Evolutionary conservation across 208 protist species (phyloP).

Genomic region (Porcisia deanei): DNA sequence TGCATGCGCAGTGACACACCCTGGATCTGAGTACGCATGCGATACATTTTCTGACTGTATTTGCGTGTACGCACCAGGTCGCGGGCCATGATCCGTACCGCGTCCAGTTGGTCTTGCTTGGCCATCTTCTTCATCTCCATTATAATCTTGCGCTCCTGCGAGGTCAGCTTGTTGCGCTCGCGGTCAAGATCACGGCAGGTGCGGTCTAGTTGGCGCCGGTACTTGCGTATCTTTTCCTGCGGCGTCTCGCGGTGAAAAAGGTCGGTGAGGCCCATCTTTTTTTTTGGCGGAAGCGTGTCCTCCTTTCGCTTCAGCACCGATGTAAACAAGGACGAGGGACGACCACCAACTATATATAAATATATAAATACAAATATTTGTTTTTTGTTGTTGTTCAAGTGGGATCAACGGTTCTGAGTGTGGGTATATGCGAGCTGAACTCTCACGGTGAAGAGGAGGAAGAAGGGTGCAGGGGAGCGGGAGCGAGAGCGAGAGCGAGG

Average conservation of each 20-base stretch:
- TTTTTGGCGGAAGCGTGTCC: neutral
- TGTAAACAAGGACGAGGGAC: neutral
- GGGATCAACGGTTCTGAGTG: too few relatives aligned
- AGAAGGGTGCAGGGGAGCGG: too few relatives aligned
- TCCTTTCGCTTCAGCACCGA: neutral
- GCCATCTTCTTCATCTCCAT: slow-evolving; percentile 97
- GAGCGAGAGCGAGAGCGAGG: too few relatives aligned
- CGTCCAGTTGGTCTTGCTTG: slow-evolving; percentile 96
- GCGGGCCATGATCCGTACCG: slow-evolving; percentile 97
- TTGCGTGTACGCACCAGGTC: slow-evolving; percentile 97
- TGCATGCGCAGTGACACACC: slow-evolving; percentile 95
- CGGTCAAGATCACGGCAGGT: slow-evolving; percentile 96
- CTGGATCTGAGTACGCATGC: slow-evolving; percentile 97
- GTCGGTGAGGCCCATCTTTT: slow-evolving; percentile 49
- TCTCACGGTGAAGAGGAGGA: too few relatives aligned
- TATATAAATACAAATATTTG: too few relatives aligned
- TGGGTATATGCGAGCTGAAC: too few relatives aligned
- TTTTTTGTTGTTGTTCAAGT: too few relatives aligned
- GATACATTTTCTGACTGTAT: slow-evolving; percentile 96
- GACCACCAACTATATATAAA: neutral
- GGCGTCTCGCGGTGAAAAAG: slow-evolving; percentile 88
- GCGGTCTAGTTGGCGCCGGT: slow-evolving; percentile 95
- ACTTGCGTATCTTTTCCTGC: slow-evolving; percentile 95
- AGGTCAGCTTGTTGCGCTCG: slow-evolving; percentile 94
- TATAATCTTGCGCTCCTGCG: slow-evolving; percentile 96